A percentile compares a stretch with the other conserved stretches of the same genome.
Evolutionary conservation across 2,329 filamentous ascomycete species (phyloP).

Genomic region (Herpotrichia juniperi): DNA sequence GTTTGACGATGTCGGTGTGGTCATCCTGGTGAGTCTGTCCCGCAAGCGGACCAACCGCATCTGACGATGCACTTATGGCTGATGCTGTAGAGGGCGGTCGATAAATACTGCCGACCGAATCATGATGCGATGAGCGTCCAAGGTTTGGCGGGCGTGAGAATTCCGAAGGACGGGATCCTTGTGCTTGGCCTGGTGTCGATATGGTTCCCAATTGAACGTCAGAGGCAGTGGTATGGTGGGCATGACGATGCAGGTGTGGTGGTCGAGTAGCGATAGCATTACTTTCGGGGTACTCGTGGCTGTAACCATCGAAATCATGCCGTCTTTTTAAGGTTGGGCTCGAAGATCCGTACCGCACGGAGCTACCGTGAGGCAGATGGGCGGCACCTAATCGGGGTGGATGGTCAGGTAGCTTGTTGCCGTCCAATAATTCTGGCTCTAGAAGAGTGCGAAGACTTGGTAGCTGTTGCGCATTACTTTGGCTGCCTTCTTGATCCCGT

Average conservation of each 20-base stretch:
- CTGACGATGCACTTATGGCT: constrained; percentile 24
- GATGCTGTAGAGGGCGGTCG: constrained; percentile 31
- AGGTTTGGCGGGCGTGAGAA: constrained; percentile 30
- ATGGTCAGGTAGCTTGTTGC: constrained; percentile 32
- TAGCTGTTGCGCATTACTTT: constrained; percentile 40
- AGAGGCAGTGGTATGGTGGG: constrained; percentile 19
- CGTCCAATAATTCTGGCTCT: constrained; percentile 42
- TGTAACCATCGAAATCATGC: constrained; percentile 40
- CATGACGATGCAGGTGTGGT: constrained; percentile 34
- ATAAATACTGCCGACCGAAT: constrained; percentile 24
- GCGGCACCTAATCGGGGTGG: constrained; percentile 26
- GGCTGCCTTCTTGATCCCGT: constrained; percentile 29
- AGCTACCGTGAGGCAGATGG: constrained; percentile 22
- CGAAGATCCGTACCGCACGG: constrained; percentile 35
- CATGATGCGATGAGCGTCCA: constrained; percentile 27
- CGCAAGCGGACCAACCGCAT: constrained; percentile 20
- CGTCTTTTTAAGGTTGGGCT: constrained; percentile 45
- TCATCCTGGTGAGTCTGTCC: constrained; percentile 31
- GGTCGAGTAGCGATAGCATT: constrained; percentile 35
- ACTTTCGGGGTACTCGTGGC: constrained; percentile 30
- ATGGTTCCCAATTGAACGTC: constrained; percentile 30
- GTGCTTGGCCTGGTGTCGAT: constrained; percentile 28
- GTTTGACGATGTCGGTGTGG: constrained; percentile 32
- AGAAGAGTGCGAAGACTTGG: constrained; percentile 46
- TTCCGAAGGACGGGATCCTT: constrained; percentile 25